phyloP scores from a whole-genome alignment of 78 protist species.

The Dictyostelium capitatum region DNA sequence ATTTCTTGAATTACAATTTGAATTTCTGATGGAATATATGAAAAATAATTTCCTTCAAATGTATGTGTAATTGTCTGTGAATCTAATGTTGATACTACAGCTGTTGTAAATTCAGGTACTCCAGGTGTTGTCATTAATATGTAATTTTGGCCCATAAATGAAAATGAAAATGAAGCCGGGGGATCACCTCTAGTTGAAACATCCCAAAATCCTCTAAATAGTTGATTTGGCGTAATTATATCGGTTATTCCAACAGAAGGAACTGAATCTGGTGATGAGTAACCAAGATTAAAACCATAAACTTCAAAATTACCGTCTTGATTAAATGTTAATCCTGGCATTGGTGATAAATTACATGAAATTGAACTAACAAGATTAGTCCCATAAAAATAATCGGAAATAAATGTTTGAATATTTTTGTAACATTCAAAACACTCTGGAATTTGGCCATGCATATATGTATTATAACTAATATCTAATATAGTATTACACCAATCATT shows the following conservation, averaged over 20 bases:
- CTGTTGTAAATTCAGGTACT: not conserved
- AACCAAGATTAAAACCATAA: not conserved
- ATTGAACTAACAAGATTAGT: not conserved
- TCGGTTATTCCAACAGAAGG: not conserved
- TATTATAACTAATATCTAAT: not conserved
- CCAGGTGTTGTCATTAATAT: not conserved
- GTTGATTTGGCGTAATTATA: not conserved
- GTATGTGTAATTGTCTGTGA: not conserved
- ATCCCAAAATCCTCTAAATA: too few species aligned
- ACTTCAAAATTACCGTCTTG: not conserved
- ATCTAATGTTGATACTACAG: not conserved
- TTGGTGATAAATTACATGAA: not conserved
- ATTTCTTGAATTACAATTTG: not conserved
- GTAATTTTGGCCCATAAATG: not conserved
- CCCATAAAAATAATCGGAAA: not conserved
- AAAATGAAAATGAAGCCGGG: not conserved
- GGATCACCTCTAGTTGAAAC: too few species aligned
- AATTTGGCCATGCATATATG: not conserved
- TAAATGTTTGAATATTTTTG: not conserved
- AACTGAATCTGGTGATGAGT: not conserved
- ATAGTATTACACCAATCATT: not conserved
- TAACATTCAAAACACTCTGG: not conserved
- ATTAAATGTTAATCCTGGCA: not conserved
- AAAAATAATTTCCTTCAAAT: not conserved
- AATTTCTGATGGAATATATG: not conserved